Conservation (phyloP, 768 basidiomycete species). For the Termitomyces bulborhizus region DNA sequence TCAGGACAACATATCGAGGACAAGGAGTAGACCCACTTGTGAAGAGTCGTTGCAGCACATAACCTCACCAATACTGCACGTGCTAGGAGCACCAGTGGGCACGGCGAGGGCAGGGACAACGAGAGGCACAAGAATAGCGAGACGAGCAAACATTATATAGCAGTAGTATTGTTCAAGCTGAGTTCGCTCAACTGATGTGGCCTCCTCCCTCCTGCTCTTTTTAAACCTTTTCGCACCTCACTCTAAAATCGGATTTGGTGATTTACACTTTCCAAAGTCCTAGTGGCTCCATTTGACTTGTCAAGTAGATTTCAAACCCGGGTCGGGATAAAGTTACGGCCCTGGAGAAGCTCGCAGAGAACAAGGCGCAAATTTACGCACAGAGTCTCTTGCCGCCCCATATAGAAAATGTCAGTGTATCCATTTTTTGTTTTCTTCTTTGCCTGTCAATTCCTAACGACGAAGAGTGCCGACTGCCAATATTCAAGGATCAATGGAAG, state of each 20-base stretch:
- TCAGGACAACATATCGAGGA: not conserved
- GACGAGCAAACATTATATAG: constrained; percentile 1
- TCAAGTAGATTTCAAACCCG: not conserved
- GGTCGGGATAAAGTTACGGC: no score
- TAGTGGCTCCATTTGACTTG: not conserved
- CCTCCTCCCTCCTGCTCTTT: not conserved
- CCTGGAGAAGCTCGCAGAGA: no score
- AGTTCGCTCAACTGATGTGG: not conserved
- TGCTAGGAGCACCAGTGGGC: not conserved
- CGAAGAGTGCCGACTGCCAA: no score
- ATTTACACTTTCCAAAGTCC: not conserved
- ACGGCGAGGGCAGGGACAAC: not conserved
- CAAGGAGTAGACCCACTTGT: not conserved
- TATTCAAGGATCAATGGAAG: no score
- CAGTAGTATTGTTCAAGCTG: no score
- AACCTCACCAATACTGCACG: not conserved
- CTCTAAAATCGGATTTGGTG: not conserved
- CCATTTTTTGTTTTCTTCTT: no score
- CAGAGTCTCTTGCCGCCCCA: no score
- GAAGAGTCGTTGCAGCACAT: not conserved
- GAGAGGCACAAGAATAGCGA: not conserved
- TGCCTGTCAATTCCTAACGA: no score
- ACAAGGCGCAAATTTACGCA: no score
- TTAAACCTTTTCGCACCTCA: not conserved
- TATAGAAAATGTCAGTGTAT: no score